Evolutionary conservation across 108 stramenopile genomes (phyloP).

Genomic region (Nitzschia palea): DNA sequence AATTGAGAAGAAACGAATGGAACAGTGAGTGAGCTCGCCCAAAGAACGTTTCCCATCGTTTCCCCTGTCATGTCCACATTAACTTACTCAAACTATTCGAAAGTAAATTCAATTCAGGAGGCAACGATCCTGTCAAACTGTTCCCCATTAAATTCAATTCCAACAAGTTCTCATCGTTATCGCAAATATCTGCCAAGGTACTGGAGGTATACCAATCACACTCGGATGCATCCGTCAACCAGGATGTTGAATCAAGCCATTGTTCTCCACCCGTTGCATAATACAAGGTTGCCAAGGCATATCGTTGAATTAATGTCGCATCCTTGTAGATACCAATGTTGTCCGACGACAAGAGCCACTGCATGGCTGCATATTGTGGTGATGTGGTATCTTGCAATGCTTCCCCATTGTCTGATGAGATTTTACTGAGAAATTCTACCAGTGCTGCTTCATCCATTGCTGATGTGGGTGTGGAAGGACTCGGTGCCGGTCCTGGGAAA

Average conservation of each 20-base stretch:
- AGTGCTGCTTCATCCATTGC: neutral
- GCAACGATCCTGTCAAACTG: slow-evolving; percentile 22
- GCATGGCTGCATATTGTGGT: slow-evolving; percentile 47
- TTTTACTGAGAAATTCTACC: neutral
- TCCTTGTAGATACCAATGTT: slow-evolving; percentile 26
- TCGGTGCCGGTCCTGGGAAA: neutral
- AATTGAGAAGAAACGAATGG: slow-evolving; percentile 11
- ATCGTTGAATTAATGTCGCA: slow-evolving; percentile 28
- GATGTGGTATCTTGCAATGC: slow-evolving; percentile 28
- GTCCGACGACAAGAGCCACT: slow-evolving; percentile 33
- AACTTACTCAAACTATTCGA: slow-evolving; percentile 12
- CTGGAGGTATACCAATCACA: slow-evolving; percentile 25
- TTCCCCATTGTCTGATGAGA: slow-evolving; percentile 11
- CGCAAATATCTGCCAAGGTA: slow-evolving; percentile 31
- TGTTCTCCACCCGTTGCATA: slow-evolving; percentile 26
- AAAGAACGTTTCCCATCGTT: slow-evolving; percentile 22
- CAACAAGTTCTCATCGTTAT: slow-evolving; percentile 7
- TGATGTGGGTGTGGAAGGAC: neutral
- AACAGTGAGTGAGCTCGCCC: slow-evolving; percentile 8
- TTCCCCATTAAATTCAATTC: slow-evolving; percentile 8
- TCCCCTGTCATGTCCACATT: slow-evolving; percentile 11
- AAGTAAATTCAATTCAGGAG: slow-evolving; percentile 13
- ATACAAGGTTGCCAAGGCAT: slow-evolving; percentile 29
- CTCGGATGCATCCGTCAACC: slow-evolving; percentile 25
- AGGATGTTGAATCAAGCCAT: slow-evolving; percentile 20